A percentile compares a stretch with the other conserved stretches of the same genome.
Conservation (phyloP, 1,284 basidiomycete species). For the Ganoderma meredithae region DNA sequence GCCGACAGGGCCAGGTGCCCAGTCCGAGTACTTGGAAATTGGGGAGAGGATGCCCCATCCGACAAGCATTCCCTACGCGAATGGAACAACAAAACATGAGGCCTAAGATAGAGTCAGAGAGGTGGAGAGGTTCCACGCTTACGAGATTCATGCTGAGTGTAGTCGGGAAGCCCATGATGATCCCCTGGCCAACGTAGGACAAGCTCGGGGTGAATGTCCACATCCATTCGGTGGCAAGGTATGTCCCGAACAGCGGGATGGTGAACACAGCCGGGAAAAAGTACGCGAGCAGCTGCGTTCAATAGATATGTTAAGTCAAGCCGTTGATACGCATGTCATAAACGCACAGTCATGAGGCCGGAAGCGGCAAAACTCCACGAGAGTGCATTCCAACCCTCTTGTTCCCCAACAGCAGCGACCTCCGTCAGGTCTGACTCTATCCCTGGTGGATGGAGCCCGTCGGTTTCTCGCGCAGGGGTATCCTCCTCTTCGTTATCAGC, state of each 20-base stretch:
- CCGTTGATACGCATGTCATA: neutral
- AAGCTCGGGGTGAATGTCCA: conserved; percentile 96
- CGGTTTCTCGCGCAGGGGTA: conserved; percentile 27
- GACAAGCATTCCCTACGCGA: conserved; percentile 84
- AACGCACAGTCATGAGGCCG: conserved; percentile 72
- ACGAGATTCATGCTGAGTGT: conserved; percentile 93
- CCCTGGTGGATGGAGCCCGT: conserved; percentile 14
- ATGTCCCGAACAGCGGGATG: conserved; percentile 88
- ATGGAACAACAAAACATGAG: neutral
- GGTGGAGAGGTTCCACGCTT: conserved; percentile 28
- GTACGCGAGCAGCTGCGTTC: conserved; percentile 73
- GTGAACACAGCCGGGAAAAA: conserved; percentile 93
- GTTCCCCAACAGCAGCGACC: conserved; percentile 36
- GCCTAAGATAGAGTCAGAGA: conserved; percentile 7
- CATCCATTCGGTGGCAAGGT: conserved; percentile 89
- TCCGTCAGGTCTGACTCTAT: conserved; percentile 16
- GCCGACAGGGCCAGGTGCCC: conserved; percentile 90
- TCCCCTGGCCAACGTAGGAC: conserved; percentile 92
- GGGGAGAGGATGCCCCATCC: conserved; percentile 95
- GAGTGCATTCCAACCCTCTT: conserved; percentile 75
- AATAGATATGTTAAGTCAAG: conserved; percentile 18
- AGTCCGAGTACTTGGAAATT: conserved; percentile 80
- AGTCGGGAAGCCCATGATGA: conserved; percentile 98
- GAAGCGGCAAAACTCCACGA: conserved; percentile 80
- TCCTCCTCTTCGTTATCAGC: conserved; percentile 44